Evolutionary conservation across 768 basidiomycete species (phyloP), one percentile per base, ranked within the genome.

Genomic region (Pleurotus platypus): DNA sequence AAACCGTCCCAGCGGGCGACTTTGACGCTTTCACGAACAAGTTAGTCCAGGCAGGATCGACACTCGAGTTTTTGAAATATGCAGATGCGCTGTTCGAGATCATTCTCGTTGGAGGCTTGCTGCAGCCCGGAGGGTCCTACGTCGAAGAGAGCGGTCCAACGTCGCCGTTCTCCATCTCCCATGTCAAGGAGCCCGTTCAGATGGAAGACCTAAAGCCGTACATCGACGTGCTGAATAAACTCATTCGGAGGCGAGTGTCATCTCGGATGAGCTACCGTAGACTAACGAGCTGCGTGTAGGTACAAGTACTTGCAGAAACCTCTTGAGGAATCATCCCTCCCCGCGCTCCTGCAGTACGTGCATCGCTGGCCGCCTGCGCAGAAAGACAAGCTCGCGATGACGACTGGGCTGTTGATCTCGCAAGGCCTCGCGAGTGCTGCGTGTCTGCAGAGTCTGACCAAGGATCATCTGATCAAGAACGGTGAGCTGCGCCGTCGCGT

Each of bases 251-350:
- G 94, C 92, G 64, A 56, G 72, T 60, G 22, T 56, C 37, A 9
- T 27, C 42, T 56, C 48, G 35, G 35, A 15, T 15, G 39, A 39
- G 30, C 55, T 39, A 43, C 53, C 30, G 30, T 20, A 37, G 55
- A 18, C 15, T 62, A 6, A 62, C 43, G 38, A 58, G 48, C 16
- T 18, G 37, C 37, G 43, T 55, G 38, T 67, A 96, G 94, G 75
- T 98, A 98, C 82, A 98, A 98, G 74, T 99, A 98, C 81, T 91
- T 99, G 65, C 96, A 98, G 74, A 94, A 89, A 72, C 94, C 96
- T 45, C 86, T 99, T 48, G 96, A 98, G 72, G 89, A 86, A 69
- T 82, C 79, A 37, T 81, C 91, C 55, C 80, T 98, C 12, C 92
- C 92, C 2, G 80, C 80, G 46, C 79, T 98, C 49, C 75, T 99